Base-by-base conservation (phyloP, 257 asterid genomes). In the Gardenia jasminoides region DNA sequence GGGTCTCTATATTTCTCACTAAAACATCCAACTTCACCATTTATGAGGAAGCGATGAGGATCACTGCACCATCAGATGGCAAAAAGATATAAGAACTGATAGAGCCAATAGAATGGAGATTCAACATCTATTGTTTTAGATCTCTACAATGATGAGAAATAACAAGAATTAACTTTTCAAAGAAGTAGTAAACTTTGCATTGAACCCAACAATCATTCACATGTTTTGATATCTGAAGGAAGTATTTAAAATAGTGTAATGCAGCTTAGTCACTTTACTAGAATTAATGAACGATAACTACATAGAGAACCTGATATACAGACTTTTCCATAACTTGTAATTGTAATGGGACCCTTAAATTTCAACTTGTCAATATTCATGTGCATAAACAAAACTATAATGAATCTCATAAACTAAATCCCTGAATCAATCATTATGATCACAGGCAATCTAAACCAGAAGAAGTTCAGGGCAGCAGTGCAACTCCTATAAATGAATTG, bases 31-130 rank as follows among this genome's bases (percentile, higher is more conserved):
- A 67, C 72, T 67, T 67, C n/a, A 26, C 72, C 72, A 30, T 33
- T 67, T 22, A 41, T 33, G 22, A 67, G 43, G 46, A 67, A 67
- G 46, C 72, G 72, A 67, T 67, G 46, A 67, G 72, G 72, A 67
- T 67, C 72, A 9, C 97, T 92, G 89, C 79, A 85, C 43, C 78
- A 26, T 44, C 17, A 71, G 68, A 62, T 62, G 28, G 36, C 68
- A 28, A n/a, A 26, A 62, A n/a, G 36, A 62, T 9, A 26, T 26
- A 8, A 28, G 8, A 28, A 62, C 68, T 36, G 26, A 28, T 26
- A 19, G 26, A 54, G 10, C 11, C 33, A 62, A 24, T 62, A 0
- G 10, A n/a, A 59, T 22, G 66, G 5, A 2, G 1, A 59, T 59
- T 22, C 61, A 54, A 54, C 61, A 16, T 19, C n/a, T 54, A 8